phyloP scores from a whole-genome alignment of 139 green algal species.

The Yamagishiella unicocca region DNA sequence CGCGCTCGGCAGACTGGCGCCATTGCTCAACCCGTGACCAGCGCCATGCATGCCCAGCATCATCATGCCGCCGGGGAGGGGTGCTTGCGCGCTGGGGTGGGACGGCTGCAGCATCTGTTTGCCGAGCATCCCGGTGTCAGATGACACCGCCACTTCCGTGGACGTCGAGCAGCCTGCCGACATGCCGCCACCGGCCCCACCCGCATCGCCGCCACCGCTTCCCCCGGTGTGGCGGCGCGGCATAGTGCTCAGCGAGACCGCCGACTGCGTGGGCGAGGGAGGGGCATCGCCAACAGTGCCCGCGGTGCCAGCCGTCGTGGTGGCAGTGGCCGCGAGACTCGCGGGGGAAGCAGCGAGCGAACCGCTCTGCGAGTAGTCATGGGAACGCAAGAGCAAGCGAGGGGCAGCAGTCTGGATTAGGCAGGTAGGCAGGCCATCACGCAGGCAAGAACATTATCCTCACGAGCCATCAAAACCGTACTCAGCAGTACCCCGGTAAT shows the following conservation, averaged over 20 bases:
- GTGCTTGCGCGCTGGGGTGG: background rate
- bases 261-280: conserved; percentile 25
- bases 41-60: background rate
- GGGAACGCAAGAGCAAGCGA: too few species aligned
- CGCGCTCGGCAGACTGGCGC: background rate
- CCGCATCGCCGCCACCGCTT: background rate
- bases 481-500: too few species aligned
- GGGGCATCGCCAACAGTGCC: background rate
- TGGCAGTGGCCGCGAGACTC: background rate
- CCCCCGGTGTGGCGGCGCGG: background rate
- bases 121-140: background rate
- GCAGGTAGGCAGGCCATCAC: too few species aligned
- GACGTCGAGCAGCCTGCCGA: background rate
- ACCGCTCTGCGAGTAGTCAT: conserved; percentile 20
- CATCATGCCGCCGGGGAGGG: background rate
- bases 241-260: conserved; percentile 35
- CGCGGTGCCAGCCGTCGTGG: too few species aligned
- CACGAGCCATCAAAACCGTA: too few species aligned
- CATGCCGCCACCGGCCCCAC: background rate
- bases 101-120: background rate
- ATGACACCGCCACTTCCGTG: background rate
- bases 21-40: background rate
- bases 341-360: background rate
- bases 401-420: too few species aligned
- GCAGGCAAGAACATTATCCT: too few species aligned